Evolutionary conservation across 2,329 filamentous ascomycete genomes (phyloP).

Genomic region (Cyanodermella asteris): DNA sequence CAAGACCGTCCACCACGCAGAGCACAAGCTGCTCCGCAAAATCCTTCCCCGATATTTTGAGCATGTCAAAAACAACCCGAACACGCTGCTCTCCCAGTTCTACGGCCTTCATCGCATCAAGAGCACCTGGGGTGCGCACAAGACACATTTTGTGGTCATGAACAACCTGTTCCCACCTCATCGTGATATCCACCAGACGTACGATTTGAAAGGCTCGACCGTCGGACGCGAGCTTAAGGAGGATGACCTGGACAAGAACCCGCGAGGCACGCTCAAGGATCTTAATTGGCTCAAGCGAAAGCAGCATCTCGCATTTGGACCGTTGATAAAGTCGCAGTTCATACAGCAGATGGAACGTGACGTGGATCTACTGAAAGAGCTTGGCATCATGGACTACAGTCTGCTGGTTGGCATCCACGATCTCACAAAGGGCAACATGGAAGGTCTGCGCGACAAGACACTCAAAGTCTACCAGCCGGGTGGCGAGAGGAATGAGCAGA

Average conservation of each 20-base stretch:
- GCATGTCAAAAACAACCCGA: conserved; percentile 81
- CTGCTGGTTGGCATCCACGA: conserved; percentile 89
- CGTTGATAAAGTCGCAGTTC: conserved; percentile 71
- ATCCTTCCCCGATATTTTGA: conserved; percentile 70
- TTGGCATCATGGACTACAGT: conserved; percentile 98
- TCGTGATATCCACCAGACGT: conserved; percentile 89
- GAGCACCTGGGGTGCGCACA: conserved; percentile 91
- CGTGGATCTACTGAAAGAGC: conserved; percentile 61
- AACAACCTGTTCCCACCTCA: conserved; percentile 98
- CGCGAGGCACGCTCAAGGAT: conserved; percentile 83
- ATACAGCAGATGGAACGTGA: conserved; percentile 74
- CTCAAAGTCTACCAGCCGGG: conserved; percentile 86
- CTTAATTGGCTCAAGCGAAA: conserved; percentile 85
- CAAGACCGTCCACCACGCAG: conserved; percentile 94
- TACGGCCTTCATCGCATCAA: conserved; percentile 95
- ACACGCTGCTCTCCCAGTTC: conserved; percentile 92
- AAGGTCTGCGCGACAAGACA: conserved; percentile 76
- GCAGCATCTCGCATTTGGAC: conserved; percentile 67
- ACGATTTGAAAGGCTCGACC: conserved; percentile 90
- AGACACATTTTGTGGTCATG: conserved; percentile 99
- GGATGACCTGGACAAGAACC: conserved; percentile 70
- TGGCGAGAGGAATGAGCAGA: conserved; percentile 43
- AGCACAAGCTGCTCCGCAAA: conserved; percentile 31
- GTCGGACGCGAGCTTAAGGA: conserved; percentile 81
- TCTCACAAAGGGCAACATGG: conserved; percentile 71